These are phyloP conservation scores for Artemisia annua DNA, from an alignment of 129 eudicot genomes.

Conservation along the genomic window DNA sequence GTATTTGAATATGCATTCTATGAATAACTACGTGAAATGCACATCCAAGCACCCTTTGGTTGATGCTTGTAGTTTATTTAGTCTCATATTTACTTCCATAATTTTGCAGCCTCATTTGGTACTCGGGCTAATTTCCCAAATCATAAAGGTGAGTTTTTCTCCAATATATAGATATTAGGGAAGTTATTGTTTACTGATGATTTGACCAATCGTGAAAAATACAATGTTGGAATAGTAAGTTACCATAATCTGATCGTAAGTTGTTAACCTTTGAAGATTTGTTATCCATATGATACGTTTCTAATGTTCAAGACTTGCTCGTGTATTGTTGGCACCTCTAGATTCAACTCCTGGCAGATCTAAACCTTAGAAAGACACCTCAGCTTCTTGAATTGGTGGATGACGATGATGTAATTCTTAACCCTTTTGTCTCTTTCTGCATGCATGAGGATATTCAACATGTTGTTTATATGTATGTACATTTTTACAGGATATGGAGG, in stretches of 20 bases:
- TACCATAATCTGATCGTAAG: neutral
- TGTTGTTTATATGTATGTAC: constrained; percentile 23
- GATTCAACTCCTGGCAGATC: constrained; percentile 97
- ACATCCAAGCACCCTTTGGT: constrained; percentile 3
- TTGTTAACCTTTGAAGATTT: constrained; percentile 4
- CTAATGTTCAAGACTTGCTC: constrained; percentile 2
- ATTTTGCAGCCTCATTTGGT: constrained; percentile 88
- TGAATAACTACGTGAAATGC: too few relatives aligned
- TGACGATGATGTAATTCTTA: constrained; percentile 63
- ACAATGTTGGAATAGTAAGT: neutral
- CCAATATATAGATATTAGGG: neutral
- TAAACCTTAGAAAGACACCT: constrained; percentile 90
- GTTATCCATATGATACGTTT: constrained; percentile 1
- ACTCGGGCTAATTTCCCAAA: constrained; percentile 90
- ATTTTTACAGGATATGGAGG: constrained; percentile 78
- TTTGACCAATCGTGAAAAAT: constrained; percentile 2
- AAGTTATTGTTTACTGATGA: constrained; percentile 6
- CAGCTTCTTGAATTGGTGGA: constrained; percentile 90
- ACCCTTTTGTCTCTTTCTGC: constrained; percentile 9
- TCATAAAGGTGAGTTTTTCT: constrained; percentile 68
- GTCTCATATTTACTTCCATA: constrained; percentile 14
- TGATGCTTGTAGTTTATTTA: constrained; percentile 20
- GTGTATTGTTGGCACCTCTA: constrained; percentile 33
- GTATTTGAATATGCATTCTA: constrained; percentile 1
- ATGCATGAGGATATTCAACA: constrained; percentile 5